Evolutionary conservation across 179 eudicot genomes (phyloP), one percentile per base, ranked within the genome.

Genomic region (Sideroxylon spinosum): DNA sequence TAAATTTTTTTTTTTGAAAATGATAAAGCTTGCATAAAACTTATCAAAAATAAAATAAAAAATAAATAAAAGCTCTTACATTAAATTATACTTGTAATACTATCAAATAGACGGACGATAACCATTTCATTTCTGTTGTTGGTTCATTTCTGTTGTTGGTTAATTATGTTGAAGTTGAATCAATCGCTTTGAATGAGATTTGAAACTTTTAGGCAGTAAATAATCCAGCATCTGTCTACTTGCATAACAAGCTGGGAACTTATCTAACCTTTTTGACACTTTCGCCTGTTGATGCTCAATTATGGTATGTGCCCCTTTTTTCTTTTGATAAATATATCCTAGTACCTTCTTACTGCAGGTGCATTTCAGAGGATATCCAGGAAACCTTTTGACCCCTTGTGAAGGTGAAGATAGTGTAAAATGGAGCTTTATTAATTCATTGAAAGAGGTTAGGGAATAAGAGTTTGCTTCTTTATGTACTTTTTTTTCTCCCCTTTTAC

Each of bases 361-460:
- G 79, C 98, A 95, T 87, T 95, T 95, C 81, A 90, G 98, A 89
- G 95, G 97, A 73, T 95, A 91, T 85, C 98, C 98, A 0, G 85
- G 79, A 79, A 87, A 86, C 79, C 56, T 85, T 64, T 88, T 95
- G 85, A 86, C 88, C 57, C 94, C 98, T 55, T 95, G 98, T 83
- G 98, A 93, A 68, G 91, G 90, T 64, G 98, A 91, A 88, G 98
- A 93, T 71, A 85, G 92, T 76, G 94, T 93, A 49, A 95, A 95
- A 84, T 93, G 98, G 98, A 91, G 90, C 86, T 95, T 91, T 84
- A 93, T 93, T 65, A 95, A 95, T 82, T 89, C 98, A 55, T 68
- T 95, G 81, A 95, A 95, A 90, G 98, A 95, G 98, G 98, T 95
- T 64, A 74, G 82, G 49, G 78, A 67, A 67, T 71, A 65, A n/a